These are phyloP conservation scores for Naganishia sp. DNA, from an alignment of 1,284 basidiomycete genomes.

Conservation along the genomic window DNA sequence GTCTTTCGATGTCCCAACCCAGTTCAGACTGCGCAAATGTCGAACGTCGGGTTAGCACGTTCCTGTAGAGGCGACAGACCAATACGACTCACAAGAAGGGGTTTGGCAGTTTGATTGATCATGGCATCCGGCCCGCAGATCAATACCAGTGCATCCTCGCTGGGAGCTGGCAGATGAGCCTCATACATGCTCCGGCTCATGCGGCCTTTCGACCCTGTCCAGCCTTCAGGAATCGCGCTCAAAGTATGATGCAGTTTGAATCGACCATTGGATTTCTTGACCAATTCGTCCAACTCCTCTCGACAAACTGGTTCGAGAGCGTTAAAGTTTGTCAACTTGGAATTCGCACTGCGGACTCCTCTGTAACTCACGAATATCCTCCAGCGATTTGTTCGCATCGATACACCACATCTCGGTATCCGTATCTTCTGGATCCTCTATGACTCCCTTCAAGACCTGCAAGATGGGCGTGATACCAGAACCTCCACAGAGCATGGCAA, in stretches of 20 bases:
- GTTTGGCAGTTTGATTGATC: slow-evolving; percentile 47
- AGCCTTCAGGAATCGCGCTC: slow-evolving; percentile 49
- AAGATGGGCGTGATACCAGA: slow-evolving; percentile 66
- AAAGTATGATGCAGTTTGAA: slow-evolving; percentile 60
- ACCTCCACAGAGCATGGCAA: slow-evolving; percentile 66
- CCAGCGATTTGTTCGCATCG: slow-evolving; percentile 60
- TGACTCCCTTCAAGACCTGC: slow-evolving; percentile 60
- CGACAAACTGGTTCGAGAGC: slow-evolving; percentile 51
- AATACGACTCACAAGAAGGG: slow-evolving; percentile 33
- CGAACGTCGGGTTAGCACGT: neutral
- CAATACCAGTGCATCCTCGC: slow-evolving; percentile 56
- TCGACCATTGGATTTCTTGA: slow-evolving; percentile 50
- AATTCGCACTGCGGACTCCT: neutral
- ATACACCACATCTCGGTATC: slow-evolving; percentile 60
- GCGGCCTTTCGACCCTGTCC: slow-evolving; percentile 57
- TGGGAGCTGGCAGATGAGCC: slow-evolving; percentile 55
- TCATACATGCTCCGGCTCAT: slow-evolving; percentile 56
- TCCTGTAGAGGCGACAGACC: neutral
- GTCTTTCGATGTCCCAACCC: slow-evolving; percentile 32
- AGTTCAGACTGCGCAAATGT: slow-evolving; percentile 16
- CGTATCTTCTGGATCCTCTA: slow-evolving; percentile 55
- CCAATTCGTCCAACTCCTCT: slow-evolving; percentile 59
- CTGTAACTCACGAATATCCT: slow-evolving; percentile 36
- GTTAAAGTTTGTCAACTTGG: neutral
- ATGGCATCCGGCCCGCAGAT: slow-evolving; percentile 62